Base-by-base conservation (phyloP, 768 basidiomycete genomes). In the Daedalea quercina region DNA sequence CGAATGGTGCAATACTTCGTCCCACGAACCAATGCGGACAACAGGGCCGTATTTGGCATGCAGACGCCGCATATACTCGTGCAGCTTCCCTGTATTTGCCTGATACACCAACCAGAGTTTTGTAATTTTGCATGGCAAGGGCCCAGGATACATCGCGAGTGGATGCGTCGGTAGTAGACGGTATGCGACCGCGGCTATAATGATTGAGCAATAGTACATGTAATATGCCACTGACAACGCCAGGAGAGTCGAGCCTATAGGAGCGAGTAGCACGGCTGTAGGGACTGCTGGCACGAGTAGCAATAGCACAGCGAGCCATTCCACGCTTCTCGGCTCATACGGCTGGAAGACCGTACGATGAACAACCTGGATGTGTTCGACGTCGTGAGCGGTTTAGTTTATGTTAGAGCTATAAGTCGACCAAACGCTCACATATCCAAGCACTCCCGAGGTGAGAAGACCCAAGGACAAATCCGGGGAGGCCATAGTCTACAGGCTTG, bases 101-200 rank as follows among this genome's bases (percentile, higher is more conserved):
- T 56, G 44, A 24, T 37, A 57, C 2, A 53, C 50, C 37, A 56
- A 3, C 22, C 48, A 50, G 2, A 61, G 20, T 33, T 58, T 60
- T 1, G 65, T 58, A 1, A 65, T n/a, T 42, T 57, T 65, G 49
- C 47, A 40, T 2, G 42, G 23, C 11, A 54, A 6, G 4, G 63
- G 63, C 20, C 65, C 65, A 1, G 65, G 65, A 45, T 61, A 62
- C 9, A 47, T 50, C 3, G 60, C 58, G 12, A 66, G 55, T 0
- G 65, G 65, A 37, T 66, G 65, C 33, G 61, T 56, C 3, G 65
- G 63, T 2, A 60, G 58, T n/a, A 64, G 24, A 15, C 65, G 63
- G 47, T 66, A 66, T 42, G 56, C 4, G 20, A 53, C 25, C 40
- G 63, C 47, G 9, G 58, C 60, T 6, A 54, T 23, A 8, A 56